These are phyloP conservation scores for Teratosphaeria nubilosa DNA, from an alignment of 2,329 filamentous ascomycete genomes.

Conservation along the genomic window DNA sequence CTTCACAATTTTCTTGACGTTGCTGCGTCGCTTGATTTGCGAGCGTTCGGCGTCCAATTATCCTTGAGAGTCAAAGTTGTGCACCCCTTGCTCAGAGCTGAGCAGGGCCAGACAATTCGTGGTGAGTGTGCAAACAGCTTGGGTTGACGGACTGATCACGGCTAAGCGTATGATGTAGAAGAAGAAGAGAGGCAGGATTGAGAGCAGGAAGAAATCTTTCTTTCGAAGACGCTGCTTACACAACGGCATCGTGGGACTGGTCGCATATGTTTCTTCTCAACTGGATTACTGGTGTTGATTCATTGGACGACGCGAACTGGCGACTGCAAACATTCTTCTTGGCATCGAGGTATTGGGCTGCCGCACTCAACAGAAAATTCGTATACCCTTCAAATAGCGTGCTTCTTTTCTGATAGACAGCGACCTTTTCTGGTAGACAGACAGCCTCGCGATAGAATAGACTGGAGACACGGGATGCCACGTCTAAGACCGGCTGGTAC, in stretches of 20 bases:
- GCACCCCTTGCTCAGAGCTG: background rate
- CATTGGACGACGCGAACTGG: background rate
- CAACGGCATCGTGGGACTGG: background rate
- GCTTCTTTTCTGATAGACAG: background rate
- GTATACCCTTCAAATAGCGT: background rate
- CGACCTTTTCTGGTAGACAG: background rate
- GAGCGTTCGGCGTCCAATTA: background rate
- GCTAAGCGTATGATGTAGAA: background rate
- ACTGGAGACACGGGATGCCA: background rate
- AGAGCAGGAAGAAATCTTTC: background rate
- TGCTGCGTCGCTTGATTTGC: background rate
- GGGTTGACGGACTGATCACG: background rate
- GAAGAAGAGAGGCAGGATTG: background rate
- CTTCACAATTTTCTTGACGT: background rate
- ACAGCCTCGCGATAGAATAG: background rate
- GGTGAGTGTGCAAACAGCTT: background rate
- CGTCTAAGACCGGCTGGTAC: background rate
- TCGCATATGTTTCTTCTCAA: background rate
- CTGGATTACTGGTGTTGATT: background rate
- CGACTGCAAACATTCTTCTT: background rate
- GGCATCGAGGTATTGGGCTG: background rate
- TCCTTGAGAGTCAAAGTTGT: background rate
- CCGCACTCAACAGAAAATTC: background rate
- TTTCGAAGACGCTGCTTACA: background rate
- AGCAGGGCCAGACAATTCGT: background rate